phyloP scores from a whole-genome alignment of 495 filamentous ascomycete species.

The Hypoxylon lienhwacheense region DNA sequence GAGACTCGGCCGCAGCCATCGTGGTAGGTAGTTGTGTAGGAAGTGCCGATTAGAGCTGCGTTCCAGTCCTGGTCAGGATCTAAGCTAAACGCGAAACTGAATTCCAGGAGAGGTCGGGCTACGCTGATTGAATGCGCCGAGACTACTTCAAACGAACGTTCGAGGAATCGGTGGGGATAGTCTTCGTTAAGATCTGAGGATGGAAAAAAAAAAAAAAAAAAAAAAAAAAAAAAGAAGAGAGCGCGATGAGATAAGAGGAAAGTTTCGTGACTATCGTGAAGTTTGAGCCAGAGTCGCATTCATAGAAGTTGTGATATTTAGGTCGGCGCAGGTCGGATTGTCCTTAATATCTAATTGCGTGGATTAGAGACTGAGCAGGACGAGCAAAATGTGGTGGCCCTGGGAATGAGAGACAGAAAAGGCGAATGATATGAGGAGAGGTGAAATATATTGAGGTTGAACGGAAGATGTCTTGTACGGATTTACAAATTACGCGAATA shows the following conservation, averaged over 20 bases:
- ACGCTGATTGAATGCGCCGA: too few species aligned
- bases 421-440: neutral
- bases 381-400: conserved; percentile 16
- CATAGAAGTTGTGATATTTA: conserved; percentile 8
- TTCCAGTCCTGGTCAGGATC: neutral
- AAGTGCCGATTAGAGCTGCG: too few species aligned
- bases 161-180: too few species aligned
- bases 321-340: conserved; percentile 8
- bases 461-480: too few species aligned
- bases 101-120: too few species aligned
- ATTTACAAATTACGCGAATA: too few species aligned
- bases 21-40: too few species aligned
- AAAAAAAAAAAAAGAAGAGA: neutral
- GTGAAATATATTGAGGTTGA: neutral
- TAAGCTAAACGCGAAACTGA: neutral
- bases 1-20: conserved; percentile 51
- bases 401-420: conserved; percentile 19
- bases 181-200: too few species aligned
- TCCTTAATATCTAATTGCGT: conserved; percentile 1
- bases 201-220: too few species aligned
- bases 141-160: too few species aligned
- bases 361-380: conserved; percentile 2
- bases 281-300: conserved; percentile 11
- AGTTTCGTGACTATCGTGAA: too few species aligned
- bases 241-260: conserved; percentile 23